phyloP scores from a whole-genome alignment of 805 yeast species.

The Starmerella vitae region DNA sequence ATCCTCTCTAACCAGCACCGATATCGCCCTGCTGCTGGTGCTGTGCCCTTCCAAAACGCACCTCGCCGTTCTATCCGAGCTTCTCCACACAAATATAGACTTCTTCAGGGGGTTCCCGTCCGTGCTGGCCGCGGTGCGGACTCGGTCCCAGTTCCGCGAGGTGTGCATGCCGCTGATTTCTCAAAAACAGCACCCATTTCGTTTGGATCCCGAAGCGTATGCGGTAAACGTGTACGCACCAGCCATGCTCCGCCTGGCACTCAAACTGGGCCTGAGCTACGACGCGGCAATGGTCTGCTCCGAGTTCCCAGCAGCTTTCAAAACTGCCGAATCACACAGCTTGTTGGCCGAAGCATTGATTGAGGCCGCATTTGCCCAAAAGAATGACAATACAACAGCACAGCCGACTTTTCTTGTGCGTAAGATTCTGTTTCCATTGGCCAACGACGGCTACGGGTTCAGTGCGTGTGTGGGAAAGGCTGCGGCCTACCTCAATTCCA shows the following conservation, averaged over 20 bases:
- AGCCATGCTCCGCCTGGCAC: conserved; percentile 3
- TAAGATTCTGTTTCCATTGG: conserved; percentile 4
- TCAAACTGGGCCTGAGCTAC: conserved; percentile 11
- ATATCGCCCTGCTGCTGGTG: neutral
- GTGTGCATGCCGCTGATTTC: neutral
- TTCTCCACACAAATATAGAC: neutral
- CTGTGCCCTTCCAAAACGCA: neutral
- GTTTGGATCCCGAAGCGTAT: too few species aligned
- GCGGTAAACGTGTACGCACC: too few species aligned
- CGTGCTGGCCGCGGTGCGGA: neutral
- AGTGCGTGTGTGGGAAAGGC: conserved; percentile 8
- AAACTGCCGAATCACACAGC: neutral
- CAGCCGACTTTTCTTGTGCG: conserved; percentile 2
- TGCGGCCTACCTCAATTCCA: conserved; percentile 1
- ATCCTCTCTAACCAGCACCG: neutral
- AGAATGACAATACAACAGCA: conserved; percentile 1
- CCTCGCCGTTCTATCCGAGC: neutral
- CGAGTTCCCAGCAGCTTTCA: conserved; percentile 1
- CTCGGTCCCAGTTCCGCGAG: neutral
- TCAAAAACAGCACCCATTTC: too few species aligned
- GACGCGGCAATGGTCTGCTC: conserved; percentile 17
- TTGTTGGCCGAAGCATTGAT: conserved; percentile 21
- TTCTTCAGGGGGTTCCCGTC: neutral
- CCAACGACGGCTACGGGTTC: neutral
- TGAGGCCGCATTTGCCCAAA: conserved; percentile 22